phyloP scores from a whole-genome alignment of 345 rosid species.

The Trapa bicornis region DNA sequence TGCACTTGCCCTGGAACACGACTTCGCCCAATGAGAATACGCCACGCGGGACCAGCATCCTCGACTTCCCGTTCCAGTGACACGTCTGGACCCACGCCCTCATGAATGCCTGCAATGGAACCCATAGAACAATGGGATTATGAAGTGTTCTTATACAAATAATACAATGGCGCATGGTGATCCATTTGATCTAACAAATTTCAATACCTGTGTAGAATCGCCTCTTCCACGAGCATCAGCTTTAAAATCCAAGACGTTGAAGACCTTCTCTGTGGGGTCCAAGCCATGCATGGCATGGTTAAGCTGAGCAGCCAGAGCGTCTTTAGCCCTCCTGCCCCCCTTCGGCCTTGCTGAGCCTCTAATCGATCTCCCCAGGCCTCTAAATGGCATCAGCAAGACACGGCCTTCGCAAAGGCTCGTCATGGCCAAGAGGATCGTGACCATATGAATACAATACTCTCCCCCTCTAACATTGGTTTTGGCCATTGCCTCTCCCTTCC shows the following conservation, averaged over 20 bases:
- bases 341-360: neutral
- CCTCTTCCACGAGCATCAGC: constrained; percentile 20
- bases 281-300: neutral
- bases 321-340: neutral
- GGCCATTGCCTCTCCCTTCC: neutral
- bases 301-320: neutral
- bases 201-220: constrained; percentile 22
- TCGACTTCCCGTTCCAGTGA: constrained; percentile 17
- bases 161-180: neutral
- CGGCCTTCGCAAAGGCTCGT: neutral
- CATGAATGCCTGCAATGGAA: constrained; percentile 17
- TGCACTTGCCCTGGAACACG: constrained; percentile 38
- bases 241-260: constrained; percentile 26
- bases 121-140: neutral
- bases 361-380: no score
- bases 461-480: neutral
- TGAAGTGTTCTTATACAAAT: neutral
- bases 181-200: neutral
- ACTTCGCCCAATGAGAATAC: constrained; percentile 19
- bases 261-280: constrained; percentile 24
- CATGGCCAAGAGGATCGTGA: neutral
- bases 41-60: constrained; percentile 31
- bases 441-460: neutral
- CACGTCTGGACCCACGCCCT: constrained; percentile 37
- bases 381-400: no score